Evolutionary conservation across 2,329 filamentous ascomycete genomes (phyloP).

Genomic region (Ophiosphaerella korrae): DNA sequence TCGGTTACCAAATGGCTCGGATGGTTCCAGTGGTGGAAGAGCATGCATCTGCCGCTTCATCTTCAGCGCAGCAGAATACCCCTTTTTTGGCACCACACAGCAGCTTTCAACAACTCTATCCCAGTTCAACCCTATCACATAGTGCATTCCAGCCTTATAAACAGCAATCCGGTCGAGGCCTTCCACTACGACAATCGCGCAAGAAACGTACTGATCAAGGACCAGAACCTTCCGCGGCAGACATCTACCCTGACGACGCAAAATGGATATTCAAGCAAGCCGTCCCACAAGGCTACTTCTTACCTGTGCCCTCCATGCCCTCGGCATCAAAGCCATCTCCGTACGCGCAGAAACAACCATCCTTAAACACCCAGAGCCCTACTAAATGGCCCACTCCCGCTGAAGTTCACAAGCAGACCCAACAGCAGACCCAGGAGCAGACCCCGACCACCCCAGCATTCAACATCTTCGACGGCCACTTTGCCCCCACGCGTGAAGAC

Average conservation of each 20-base stretch:
- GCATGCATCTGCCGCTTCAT: neutral
- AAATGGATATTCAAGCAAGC: conserved; percentile 5
- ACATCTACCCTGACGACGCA: conserved; percentile 41
- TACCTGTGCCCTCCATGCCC: neutral
- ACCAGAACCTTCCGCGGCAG: conserved; percentile 34
- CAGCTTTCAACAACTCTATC: conserved; percentile 1
- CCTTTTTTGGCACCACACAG: neutral
- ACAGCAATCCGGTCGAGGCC: conserved; percentile 2
- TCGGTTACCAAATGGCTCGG: conserved; percentile 7
- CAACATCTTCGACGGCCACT: conserved; percentile 8
- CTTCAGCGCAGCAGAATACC: neutral
- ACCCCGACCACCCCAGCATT: neutral
- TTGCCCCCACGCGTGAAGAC: conserved; percentile 12
- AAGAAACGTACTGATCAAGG: conserved; percentile 36
- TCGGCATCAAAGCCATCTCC: neutral
- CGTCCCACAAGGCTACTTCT: neutral
- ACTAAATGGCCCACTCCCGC: conserved; percentile 24
- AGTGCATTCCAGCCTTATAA: neutral
- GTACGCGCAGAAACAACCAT: neutral
- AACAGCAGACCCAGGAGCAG: neutral
- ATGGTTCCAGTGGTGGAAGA: conserved; percentile 7
- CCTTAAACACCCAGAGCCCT: conserved; percentile 2
- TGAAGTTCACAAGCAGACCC: conserved; percentile 11
- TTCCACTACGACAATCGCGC: conserved; percentile 13
- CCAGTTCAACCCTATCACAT: neutral